Conservation (phyloP, 1,284 basidiomycete genomes). For the Heimioporus punctisporus region DNA sequence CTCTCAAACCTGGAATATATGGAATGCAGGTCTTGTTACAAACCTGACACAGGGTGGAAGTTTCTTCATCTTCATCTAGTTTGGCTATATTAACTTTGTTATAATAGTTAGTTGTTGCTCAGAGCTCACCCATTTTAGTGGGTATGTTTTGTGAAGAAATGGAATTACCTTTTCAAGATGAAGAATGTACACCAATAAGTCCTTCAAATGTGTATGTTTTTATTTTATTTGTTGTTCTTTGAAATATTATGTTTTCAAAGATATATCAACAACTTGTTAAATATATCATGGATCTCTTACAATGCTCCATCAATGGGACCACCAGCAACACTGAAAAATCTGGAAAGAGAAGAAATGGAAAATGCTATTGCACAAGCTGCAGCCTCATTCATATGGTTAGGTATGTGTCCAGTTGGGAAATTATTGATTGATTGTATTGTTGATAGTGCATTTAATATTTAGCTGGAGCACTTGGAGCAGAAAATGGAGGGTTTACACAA, state of each 20-base stretch:
- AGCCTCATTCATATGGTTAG: conserved; percentile 14
- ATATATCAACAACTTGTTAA: not conserved
- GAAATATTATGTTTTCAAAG: not conserved
- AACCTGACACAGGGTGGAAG: conserved; percentile 2
- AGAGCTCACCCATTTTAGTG: not conserved
- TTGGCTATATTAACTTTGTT: not conserved
- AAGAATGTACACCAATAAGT: not conserved
- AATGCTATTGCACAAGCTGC: conserved; percentile 5
- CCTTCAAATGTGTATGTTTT: not conserved
- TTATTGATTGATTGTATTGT: not conserved
- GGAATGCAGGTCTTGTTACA: not conserved
- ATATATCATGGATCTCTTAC: not conserved
- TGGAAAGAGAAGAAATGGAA: not conserved
- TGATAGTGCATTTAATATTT: not conserved
- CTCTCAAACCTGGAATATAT: not conserved
- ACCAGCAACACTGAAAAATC: not conserved
- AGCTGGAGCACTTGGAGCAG: not conserved
- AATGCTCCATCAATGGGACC: not conserved
- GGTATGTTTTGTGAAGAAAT: not conserved
- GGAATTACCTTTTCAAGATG: not conserved
- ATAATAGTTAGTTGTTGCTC: not conserved
- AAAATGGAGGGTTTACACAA: conserved; percentile 6
- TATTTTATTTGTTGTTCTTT: not conserved
- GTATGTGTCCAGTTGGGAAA: not conserved
- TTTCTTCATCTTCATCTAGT: not conserved